Conservation (phyloP, 1,284 basidiomycete species). For the Boletus holoroseus region DNA sequence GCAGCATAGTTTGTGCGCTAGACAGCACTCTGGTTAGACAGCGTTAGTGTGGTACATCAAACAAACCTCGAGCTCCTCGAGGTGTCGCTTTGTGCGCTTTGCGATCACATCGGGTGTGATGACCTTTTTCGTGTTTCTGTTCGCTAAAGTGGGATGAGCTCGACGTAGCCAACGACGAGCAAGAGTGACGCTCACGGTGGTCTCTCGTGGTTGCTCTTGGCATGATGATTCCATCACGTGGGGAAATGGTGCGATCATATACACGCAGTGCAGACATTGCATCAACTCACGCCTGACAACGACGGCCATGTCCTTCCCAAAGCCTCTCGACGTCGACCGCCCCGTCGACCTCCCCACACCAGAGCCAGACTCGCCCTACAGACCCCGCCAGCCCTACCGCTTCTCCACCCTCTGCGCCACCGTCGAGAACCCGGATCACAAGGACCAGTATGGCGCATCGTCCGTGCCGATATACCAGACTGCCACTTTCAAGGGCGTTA, state of each 20-base stretch:
- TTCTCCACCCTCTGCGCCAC: conserved; percentile 89
- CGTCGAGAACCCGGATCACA: conserved; percentile 80
- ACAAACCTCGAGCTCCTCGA: conserved; percentile 74
- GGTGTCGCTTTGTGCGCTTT: conserved; percentile 67
- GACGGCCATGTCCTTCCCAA: conserved; percentile 20
- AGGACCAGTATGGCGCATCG: conserved; percentile 94
- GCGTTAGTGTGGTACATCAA: too few species aligned
- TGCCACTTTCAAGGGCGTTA: conserved; percentile 95
- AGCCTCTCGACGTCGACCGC: conserved; percentile 21
- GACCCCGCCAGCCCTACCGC: conserved; percentile 64
- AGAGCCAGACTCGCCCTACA: conserved; percentile 67
- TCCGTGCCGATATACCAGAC: conserved; percentile 97
- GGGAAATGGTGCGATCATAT: conserved; percentile 19
- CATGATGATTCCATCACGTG: conserved; percentile 23
- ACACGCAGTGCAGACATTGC: background rate
- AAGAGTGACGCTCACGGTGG: conserved; percentile 33
- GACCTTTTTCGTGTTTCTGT: conserved; percentile 44
- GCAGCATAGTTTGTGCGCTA: conserved; percentile 76
- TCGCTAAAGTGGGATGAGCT: conserved; percentile 31
- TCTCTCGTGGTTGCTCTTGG: conserved; percentile 36
- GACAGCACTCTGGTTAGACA: conserved; percentile 6
- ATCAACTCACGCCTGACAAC: conserved; percentile 11
- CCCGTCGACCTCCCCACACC: conserved; percentile 58
- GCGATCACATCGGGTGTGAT: conserved; percentile 62
- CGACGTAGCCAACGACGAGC: conserved; percentile 3